Evolutionary conservation across 2,329 filamentous ascomycete genomes (phyloP).

Genomic region (Aspergillus pseudoglaucus): DNA sequence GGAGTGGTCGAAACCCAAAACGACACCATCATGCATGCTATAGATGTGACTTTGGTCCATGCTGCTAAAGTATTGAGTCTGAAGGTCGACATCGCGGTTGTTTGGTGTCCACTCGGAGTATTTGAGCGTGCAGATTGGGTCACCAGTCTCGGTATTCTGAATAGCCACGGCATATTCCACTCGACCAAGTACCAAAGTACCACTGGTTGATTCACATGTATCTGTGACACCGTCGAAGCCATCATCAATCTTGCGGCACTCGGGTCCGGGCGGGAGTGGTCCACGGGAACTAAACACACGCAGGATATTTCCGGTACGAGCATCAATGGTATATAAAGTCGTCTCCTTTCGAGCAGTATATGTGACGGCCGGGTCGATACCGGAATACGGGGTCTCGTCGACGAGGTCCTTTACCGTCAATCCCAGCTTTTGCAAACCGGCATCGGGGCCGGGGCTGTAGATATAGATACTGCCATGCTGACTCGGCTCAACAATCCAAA

Average conservation of each 20-base stretch:
- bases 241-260: constrained; percentile 64
- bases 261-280: constrained; percentile 63
- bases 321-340: constrained; percentile 81
- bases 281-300: constrained; percentile 77
- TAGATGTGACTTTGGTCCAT: constrained; percentile 88
- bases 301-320: constrained; percentile 71
- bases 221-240: constrained; percentile 48
- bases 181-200: constrained; percentile 74
- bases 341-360: constrained; percentile 92
- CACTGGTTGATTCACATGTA: constrained; percentile 67
- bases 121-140: constrained; percentile 77
- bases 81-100: constrained; percentile 79
- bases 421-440: constrained; percentile 42
- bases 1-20: constrained; percentile 71
- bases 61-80: constrained; percentile 70
- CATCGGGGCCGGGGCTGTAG: constrained; percentile 61
- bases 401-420: constrained; percentile 67
- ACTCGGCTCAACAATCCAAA: constrained; percentile 93
- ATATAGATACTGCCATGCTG: constrained; percentile 82
- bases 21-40: constrained; percentile 73
- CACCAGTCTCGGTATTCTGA: constrained; percentile 64
- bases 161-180: constrained; percentile 89
- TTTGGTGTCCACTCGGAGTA: constrained; percentile 96
- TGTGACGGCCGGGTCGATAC: constrained; percentile 68
- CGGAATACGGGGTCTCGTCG: constrained; percentile 73